Conservation (phyloP, 352 stramenopile genomes). For the Phytophthora sojae region DNA sequence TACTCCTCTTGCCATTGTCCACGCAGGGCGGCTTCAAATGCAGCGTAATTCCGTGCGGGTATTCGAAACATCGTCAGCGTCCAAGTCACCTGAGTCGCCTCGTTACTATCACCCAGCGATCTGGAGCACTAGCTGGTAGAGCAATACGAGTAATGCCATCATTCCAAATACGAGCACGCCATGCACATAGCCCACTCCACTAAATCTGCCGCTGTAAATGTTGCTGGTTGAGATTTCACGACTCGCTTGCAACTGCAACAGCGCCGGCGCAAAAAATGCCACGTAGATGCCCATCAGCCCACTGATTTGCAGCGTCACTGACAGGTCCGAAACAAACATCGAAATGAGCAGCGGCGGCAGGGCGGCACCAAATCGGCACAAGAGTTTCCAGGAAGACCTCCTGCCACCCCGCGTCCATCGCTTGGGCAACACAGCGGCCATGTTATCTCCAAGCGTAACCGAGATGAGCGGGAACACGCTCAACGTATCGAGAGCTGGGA, state of each 20-base stretch:
- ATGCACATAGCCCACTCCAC: slow-evolving; percentile 60
- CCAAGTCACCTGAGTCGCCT: not conserved
- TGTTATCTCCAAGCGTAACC: slow-evolving; percentile 92
- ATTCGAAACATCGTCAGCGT: too few relatives aligned
- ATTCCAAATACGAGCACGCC: slow-evolving; percentile 70
- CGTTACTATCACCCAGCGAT: slow-evolving; percentile 27
- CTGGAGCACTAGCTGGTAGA: slow-evolving; percentile 68
- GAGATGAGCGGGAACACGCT: slow-evolving; percentile 94
- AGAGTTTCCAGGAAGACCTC: slow-evolving; percentile 66
- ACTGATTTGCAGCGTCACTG: slow-evolving; percentile 88
- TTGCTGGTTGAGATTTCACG: slow-evolving; percentile 57
- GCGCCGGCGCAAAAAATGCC: slow-evolving; percentile 79
- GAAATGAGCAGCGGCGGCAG: slow-evolving; percentile 83
- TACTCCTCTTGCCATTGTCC: slow-evolving; percentile 23
- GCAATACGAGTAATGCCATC: slow-evolving; percentile 64
- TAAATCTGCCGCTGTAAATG: slow-evolving; percentile 78
- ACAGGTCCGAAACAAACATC: slow-evolving; percentile 86
- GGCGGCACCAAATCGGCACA: slow-evolving; percentile 81
- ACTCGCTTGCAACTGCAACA: slow-evolving; percentile 68
- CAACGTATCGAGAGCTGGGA: slow-evolving; percentile 90
- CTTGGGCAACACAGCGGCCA: slow-evolving; percentile 68
- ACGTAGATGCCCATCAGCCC: slow-evolving; percentile 83
- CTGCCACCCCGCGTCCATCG: slow-evolving; percentile 45
- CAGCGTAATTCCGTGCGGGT: not conserved
- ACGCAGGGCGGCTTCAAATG: slow-evolving; percentile 16